Evolutionary conservation across 495 filamentous ascomycete genomes (phyloP), one percentile per base, ranked within the genome.

Genomic region (Lepraria neglecta): DNA sequence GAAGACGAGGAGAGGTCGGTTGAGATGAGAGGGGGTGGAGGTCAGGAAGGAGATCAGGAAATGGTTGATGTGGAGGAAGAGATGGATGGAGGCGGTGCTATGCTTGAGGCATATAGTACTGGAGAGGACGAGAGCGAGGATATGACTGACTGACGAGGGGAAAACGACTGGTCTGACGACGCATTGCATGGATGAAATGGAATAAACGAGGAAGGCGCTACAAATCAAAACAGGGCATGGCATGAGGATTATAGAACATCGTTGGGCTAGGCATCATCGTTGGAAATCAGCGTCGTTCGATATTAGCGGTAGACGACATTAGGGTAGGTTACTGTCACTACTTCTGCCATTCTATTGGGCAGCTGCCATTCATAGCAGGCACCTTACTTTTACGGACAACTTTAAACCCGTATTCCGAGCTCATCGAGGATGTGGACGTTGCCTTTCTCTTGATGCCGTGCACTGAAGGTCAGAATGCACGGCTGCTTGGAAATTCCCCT

Each of bases 41-140:
- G n/a, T 19, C n/a, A 57, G 58, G 54, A 60, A 27, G 44, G 45
- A 44, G 63, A 66, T 48, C 40, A 61, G 46, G 65, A 68, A n/a
- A 69, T 68, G 63, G 24, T 59, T 40, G 65, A 68, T 64, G 65
- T 38, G 38, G 59, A 58, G 21, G 53, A 56, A 27, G 64, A 64
- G 42, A 60, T 58, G 9, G 59, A 58, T 6, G 46, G 33, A 7
- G 53, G 57, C 19, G 52, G 57, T 27, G 43, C 21, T 4, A 44
- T 19, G 53, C 54, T 42, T n/a, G 59, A 60, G 4, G 33, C 21
- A 0, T 24, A 62, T 44, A 43, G 35, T 35, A 43, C 40, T 40
- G 55, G 45, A 9, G 52, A 40, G 35, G 50, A 66, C 10, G 64
- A 59, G 24, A 62, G 55, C 30, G 64, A 63, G 56, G 60, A 59